A percentile compares a stretch with the other conserved stretches of the same genome.
Conservation (phyloP, 106 monocot species). For the Dendrobium nobile region DNA sequence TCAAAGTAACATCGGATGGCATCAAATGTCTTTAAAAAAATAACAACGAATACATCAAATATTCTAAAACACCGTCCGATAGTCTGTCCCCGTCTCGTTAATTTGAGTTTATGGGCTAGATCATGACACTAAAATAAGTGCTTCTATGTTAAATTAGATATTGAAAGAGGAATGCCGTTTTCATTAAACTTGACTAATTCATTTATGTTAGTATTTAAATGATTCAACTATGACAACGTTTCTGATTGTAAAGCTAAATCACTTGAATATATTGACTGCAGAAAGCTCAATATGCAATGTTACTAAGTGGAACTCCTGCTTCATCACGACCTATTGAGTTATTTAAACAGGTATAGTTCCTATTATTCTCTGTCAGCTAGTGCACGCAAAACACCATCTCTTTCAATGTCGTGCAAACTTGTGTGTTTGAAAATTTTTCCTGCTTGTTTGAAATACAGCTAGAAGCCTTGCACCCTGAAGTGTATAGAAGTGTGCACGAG, state of each 20-base stretch:
- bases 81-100: too few species aligned
- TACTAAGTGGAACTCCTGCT: conserved; percentile 95
- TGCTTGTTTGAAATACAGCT: conserved; percentile 40
- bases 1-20: too few species aligned
- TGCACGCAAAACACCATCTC: not conserved
- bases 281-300: conserved; percentile 73
- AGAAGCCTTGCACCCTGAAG: conserved; percentile 84
- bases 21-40: too few species aligned
- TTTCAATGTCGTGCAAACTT: not conserved
- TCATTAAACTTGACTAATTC: not conserved
- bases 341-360: conserved; percentile 71
- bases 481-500: conserved; percentile 86
- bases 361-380: conserved; percentile 3
- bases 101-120: too few species aligned
- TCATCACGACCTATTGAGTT: conserved; percentile 96
- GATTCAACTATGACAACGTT: not conserved
- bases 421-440: not conserved
- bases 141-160: too few species aligned
- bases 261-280: conserved; percentile 21
- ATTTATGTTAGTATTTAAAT: not conserved
- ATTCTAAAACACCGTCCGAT: too few species aligned
- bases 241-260: conserved; percentile 4
- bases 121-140: too few species aligned
- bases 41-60: too few species aligned
- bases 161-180: not conserved